Evolutionary conservation across 192 early-diverging fungal species (phyloP), one percentile per base, ranked within the genome.

Genomic region (Umbelopsis sp.): DNA sequence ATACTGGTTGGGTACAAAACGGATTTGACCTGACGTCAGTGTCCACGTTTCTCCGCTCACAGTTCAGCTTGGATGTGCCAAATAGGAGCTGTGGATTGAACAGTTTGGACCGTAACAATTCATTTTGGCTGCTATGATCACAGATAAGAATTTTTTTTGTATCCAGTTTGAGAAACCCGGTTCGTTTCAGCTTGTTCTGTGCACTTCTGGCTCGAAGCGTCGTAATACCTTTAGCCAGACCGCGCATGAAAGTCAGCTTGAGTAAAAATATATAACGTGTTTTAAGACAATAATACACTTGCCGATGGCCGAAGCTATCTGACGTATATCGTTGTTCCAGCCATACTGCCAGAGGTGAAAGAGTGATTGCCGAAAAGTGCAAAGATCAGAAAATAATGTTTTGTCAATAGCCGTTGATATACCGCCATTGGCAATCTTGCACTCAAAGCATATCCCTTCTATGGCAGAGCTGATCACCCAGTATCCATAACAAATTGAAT

Each of bases 21-120:
- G 15, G 55, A 37, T 35, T n/a, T 35, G 11, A 2, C 55, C 25
- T 61, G 55, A 61, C 55, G 55, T 61, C 55, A 61, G 55, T 16
- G 2, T 61, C 55, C 16, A 1, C 27, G 18, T 61, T 61, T 35
- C 55, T 61, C 55, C 55, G 55, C 25, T 61, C 55, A 8, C 21
- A 9, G 21, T 52, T 25, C 51, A 52, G 25, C 22, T 52, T 25
- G 22, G 25, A 52, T 5, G 51, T 4, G 12, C 51, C 51, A 21
- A 61, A 35, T 1, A 61, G 55, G 12, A 61, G 55, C 30, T 4
- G 25, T 33, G 55, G 55, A 12, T 35, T 61, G 27, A 61, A 27
- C 15, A 61, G 27, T 18, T 61, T 61, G 55, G 2, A 16, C 4
- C 25, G 25, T 35, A 61, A 30, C 8, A 4, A 35, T 10, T 61